Conservation (phyloP, 2,329 filamentous ascomycete species). For the Fusarium multiceps region DNA sequence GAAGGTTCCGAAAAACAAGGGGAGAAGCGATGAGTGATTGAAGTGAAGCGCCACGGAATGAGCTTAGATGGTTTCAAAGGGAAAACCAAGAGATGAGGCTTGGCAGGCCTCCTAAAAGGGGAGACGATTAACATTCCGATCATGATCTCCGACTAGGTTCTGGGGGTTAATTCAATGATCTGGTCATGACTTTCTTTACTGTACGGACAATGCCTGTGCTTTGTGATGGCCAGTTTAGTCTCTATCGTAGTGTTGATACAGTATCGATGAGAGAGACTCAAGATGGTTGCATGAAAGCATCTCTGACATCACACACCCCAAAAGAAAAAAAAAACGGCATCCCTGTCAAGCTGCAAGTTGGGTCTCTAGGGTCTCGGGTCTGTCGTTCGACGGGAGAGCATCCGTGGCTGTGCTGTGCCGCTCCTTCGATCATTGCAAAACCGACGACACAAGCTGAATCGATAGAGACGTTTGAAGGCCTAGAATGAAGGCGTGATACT, state of each 20-base stretch:
- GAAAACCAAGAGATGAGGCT: slow-evolving; percentile 13
- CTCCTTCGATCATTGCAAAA: slow-evolving; percentile 6
- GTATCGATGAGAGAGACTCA: background rate
- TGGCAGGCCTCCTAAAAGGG: slow-evolving; percentile 23
- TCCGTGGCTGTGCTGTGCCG: slow-evolving; percentile 31
- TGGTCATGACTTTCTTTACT: background rate
- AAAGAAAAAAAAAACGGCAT: background rate
- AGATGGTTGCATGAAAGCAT: slow-evolving; percentile 10
- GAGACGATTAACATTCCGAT: slow-evolving; percentile 36
- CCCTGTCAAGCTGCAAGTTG: slow-evolving; percentile 29
- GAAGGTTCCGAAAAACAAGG: slow-evolving; percentile 15
- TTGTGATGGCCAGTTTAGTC: background rate
- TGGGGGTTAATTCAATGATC: slow-evolving; percentile 36
- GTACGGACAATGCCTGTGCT: background rate
- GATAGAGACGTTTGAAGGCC: slow-evolving; percentile 7
- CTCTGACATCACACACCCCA: slow-evolving; percentile 35
- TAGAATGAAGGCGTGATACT: slow-evolving; percentile 7
- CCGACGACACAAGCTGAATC: slow-evolving; percentile 29
- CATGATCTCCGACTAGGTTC: slow-evolving; percentile 25
- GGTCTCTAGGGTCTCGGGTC: background rate
- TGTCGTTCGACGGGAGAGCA: slow-evolving; percentile 19
- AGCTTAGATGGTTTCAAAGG: slow-evolving; percentile 16
- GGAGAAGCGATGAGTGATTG: slow-evolving; percentile 1
- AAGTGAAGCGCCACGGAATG: slow-evolving; percentile 30
- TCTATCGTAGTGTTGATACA: background rate